phyloP scores from a whole-genome alignment of 441 rosid species.

The Daphne laureola region DNA sequence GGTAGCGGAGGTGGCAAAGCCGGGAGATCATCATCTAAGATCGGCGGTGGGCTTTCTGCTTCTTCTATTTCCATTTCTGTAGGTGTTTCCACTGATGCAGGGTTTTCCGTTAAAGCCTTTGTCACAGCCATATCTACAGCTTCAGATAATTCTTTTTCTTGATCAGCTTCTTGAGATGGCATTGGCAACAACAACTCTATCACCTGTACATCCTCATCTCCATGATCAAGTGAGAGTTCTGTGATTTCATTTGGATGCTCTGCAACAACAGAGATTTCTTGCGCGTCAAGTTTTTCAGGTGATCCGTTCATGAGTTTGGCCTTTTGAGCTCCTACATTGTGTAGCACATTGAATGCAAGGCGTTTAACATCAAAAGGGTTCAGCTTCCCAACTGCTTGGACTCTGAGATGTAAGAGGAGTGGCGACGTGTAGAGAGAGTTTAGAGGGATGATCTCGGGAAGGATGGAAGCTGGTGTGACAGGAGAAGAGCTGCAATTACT shows the following conservation, averaged over 20 bases:
- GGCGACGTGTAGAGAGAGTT: conserved; percentile 36
- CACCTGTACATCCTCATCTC: conserved; percentile 8
- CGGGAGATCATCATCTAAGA: conserved; percentile 9
- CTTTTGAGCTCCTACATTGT: conserved; percentile 28
- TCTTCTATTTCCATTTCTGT: conserved; percentile 9
- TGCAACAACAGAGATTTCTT: conserved; percentile 11
- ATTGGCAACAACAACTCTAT: not conserved
- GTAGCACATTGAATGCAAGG: conserved; percentile 39
- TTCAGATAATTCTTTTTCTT: not conserved
- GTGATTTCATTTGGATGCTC: conserved; percentile 1
- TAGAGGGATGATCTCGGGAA: conserved; percentile 41
- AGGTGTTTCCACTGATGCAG: conserved; percentile 13
- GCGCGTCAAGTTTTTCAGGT: conserved; percentile 12
- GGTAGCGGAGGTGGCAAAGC: conserved; percentile 17
- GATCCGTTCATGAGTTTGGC: conserved; percentile 15
- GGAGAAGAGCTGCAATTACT: conserved; percentile 50
- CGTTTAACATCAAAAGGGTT: conserved; percentile 62
- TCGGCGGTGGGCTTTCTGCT: conserved; percentile 5
- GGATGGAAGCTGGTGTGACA: conserved; percentile 71
- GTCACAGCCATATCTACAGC: conserved; percentile 9
- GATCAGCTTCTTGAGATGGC: conserved; percentile 8
- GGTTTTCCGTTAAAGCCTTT: conserved; percentile 9
- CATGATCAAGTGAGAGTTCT: not conserved
- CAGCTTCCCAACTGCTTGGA: conserved; percentile 63
- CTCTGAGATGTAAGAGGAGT: conserved; percentile 44